These are phyloP conservation scores for Nakaseomyces kungkrabaensis DNA, from an alignment of 1,139 yeast species.

Conservation along the genomic window DNA sequence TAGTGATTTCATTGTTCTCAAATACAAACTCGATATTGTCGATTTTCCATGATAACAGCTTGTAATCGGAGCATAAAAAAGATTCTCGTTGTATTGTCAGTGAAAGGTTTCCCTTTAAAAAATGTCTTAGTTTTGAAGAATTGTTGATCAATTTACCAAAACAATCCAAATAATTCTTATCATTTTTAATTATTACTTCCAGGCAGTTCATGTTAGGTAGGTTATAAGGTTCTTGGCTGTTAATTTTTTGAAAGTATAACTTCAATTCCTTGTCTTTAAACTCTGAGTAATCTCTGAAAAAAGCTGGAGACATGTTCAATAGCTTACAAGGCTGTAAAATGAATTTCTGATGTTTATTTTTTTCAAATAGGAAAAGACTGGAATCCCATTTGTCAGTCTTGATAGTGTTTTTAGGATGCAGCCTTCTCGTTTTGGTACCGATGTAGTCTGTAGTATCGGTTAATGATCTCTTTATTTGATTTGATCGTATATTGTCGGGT, in stretches of 20 bases:
- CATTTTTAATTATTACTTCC: constrained; percentile 8
- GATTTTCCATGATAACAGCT: not conserved
- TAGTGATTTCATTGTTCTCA: not conserved
- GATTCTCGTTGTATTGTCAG: not conserved
- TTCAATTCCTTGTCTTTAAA: not conserved
- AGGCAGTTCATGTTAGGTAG: constrained; percentile 13
- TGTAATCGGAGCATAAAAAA: not conserved
- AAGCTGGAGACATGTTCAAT: not conserved
- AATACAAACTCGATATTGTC: not conserved
- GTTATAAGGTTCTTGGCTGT: not conserved
- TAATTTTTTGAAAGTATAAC: not conserved
- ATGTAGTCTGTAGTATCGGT: not conserved
- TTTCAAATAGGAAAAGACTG: not conserved
- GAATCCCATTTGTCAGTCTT: not conserved
- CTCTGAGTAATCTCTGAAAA: not conserved
- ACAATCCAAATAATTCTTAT: constrained; percentile 3
- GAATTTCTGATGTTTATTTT: not conserved
- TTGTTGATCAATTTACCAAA: constrained; percentile 6
- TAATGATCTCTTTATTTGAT: not conserved
- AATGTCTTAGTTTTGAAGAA: not conserved
- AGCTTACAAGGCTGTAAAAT: not conserved
- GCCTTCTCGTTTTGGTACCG: not conserved
- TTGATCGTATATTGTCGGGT: not conserved
- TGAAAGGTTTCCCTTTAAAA: not conserved
- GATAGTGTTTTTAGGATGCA: not conserved